Base-by-base conservation (phyloP, 345 rosid genomes). In the Aquilaria malaccensis region DNA sequence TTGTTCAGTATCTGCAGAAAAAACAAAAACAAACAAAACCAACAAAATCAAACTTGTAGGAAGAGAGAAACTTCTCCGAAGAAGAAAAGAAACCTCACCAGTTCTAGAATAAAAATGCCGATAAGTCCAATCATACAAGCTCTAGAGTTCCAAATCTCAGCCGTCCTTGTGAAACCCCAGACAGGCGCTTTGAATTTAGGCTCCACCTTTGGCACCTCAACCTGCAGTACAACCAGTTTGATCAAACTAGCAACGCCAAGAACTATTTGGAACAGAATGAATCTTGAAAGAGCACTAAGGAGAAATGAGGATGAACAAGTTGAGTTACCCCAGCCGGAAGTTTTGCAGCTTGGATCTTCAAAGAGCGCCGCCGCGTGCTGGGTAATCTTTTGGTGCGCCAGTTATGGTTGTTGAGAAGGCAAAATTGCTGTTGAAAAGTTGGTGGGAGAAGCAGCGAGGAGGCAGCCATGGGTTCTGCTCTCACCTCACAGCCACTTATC, bases 71-170 rank as follows among this genome's bases (percentile, higher is more conserved):
- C 22, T 22, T 22, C 22, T 22, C 22, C 22, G 22, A 3, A 41
- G 31, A 33, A 33, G 31, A 59, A 14, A 15, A 43, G 29, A 63
- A 30, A 33, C 10, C 82, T 64, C 62, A 92, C 96, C 77, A 87
- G 72, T 72, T 92, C 96, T 12, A 81, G 81, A 37, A 92, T 76
- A 77, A 83, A 89, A 51, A 61, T 59, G 13, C 89, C 93, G 9
- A 87, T 70, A 63, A 92, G 77, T 56, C 95, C 96, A 70, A 85
- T 83, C 93, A 92, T 92, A 64, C 96, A 89, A 64, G 95, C 95
- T 74, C 93, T 85, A n/a, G 96, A 89, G 68, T 92, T 92, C 96
- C 93, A 88, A 73, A 70, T 72, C 73, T 89, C 91, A 43, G 91
- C 98, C 11, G 91, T 82, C 67, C 58, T 81, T 6, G 93, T 92